Base-by-base conservation (phyloP, 441 rosid genomes). In the Macaranga tanarius region DNA sequence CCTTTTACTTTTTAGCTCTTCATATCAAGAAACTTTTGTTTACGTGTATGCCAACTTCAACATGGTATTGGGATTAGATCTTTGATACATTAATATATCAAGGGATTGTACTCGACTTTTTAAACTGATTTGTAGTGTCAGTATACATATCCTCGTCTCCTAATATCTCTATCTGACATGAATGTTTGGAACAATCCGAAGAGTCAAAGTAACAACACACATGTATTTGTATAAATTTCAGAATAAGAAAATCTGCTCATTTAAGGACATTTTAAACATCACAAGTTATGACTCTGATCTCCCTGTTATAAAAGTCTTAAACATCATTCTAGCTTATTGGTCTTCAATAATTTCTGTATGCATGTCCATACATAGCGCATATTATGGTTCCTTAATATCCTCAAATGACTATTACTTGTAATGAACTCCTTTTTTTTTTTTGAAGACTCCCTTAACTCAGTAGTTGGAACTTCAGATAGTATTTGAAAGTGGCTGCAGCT, bases 101-200 rank as follows among this genome's bases (percentile, higher is more conserved):
- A 56, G 7, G 8, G 7, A 19, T 56, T 56, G 38, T 45, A 40
- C 17, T 58, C 0, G 13, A 7, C 2, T 5, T n/a, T n/a, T n/a
- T n/a, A n/a, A n/a, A n/a, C n/a, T n/a, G 48, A 59, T 59, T 59
- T 58, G 23, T 26, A 28, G 34, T 25, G 44, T 70, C 57, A 59
- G 10, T 13, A 23, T 40, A 42, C 42, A 9, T 56, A 42, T 34
- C 20, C 16, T 54, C n/a, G n/a, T n/a, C 26, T 7, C 48, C 16
- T 19, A n/a, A 16, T n/a, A 0, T 38, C 5, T 3, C 6, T 20
- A 19, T 34, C 45, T 34, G 65, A 62, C 23, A 19, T 38, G 8
- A 52, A 10, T 8, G 47, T 11, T 31, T 52, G 12, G 71, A 44
- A 44, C 28, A 22, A 34, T 68, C 23, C n/a, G 20, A 28, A 28